These are phyloP conservation scores for Ophiostoma ips DNA, from an alignment of 2,329 filamentous ascomycete genomes.

Conservation along the genomic window DNA sequence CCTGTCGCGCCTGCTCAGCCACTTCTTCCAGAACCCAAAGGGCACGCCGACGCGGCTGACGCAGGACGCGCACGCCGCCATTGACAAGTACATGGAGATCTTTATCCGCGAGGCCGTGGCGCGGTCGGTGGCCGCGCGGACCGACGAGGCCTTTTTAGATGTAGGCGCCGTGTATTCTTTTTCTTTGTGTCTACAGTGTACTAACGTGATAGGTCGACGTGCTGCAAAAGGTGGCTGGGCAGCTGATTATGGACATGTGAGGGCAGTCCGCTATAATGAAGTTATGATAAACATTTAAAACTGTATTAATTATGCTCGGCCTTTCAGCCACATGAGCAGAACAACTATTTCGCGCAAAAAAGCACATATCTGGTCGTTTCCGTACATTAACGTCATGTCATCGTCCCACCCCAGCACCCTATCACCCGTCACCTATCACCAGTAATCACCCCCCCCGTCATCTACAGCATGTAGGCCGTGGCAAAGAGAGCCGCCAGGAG, in stretches of 20 bases:
- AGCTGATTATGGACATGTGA: slow-evolving; percentile 76
- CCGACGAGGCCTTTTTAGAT: slow-evolving; percentile 50
- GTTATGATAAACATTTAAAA: not conserved
- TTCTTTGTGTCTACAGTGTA: not conserved
- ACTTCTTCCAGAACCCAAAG: slow-evolving; percentile 51
- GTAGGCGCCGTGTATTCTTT: slow-evolving; percentile 28
- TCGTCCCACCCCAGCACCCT: too few species aligned
- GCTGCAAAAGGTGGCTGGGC: slow-evolving; percentile 73
- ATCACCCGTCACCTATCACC: not conserved
- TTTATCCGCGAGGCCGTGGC: slow-evolving; percentile 86
- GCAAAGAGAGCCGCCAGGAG: not conserved
- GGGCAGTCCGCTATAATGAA: not conserved
- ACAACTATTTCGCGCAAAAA: too few species aligned
- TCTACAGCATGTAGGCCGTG: not conserved
- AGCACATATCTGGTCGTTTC: too few species aligned
- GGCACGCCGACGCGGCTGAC: slow-evolving; percentile 54
- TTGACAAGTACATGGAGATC: slow-evolving; percentile 77
- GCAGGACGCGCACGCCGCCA: slow-evolving; percentile 60
- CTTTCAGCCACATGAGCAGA: not conserved
- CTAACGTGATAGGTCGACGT: slow-evolving; percentile 54
- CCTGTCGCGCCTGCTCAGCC: slow-evolving; percentile 61
- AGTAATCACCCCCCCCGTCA: not conserved
- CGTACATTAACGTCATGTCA: too few species aligned
- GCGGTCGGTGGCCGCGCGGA: slow-evolving; percentile 57
- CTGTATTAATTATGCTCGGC: too few species aligned